A percentile compares a stretch with the other conserved stretches of the same genome.
These are phyloP conservation scores for Iberis pinnata DNA, from an alignment of 345 rosid genomes.

Conservation along the genomic window DNA sequence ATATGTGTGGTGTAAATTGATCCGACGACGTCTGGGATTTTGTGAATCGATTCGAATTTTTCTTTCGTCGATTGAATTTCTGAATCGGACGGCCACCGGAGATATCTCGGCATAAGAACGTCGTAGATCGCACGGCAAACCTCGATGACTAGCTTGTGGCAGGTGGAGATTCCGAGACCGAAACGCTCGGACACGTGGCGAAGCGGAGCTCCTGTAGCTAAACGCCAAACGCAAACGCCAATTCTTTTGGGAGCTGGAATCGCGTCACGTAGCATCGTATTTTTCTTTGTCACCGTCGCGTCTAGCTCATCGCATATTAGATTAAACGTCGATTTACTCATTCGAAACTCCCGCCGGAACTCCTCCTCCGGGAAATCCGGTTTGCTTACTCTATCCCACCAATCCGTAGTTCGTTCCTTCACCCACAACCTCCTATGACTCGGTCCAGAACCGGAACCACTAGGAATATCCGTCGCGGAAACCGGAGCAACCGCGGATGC, in stretches of 20 bases:
- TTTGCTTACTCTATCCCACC: slow-evolving; percentile 70
- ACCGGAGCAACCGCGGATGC: slow-evolving; percentile 5
- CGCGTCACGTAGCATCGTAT: slow-evolving; percentile 81
- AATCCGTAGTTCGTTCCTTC: slow-evolving; percentile 71
- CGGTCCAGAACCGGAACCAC: slow-evolving; percentile 24
- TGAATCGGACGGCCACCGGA: slow-evolving; percentile 60
- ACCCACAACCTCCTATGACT: slow-evolving; percentile 72
- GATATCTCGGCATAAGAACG: slow-evolving; percentile 59
- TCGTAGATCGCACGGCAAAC: slow-evolving; percentile 65
- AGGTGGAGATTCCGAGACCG: slow-evolving; percentile 79
- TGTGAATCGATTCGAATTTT: slow-evolving; percentile 40
- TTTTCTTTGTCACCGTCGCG: slow-evolving; percentile 66
- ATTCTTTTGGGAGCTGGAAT: slow-evolving; percentile 85
- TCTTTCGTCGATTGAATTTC: slow-evolving; percentile 34
- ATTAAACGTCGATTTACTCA: slow-evolving; percentile 71
- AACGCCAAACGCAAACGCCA: slow-evolving; percentile 84
- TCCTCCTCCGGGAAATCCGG: slow-evolving; percentile 65
- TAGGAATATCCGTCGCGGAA: slow-evolving; percentile 16
- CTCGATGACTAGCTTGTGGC: slow-evolving; percentile 78
- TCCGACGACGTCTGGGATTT: slow-evolving; percentile 62
- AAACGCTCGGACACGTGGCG: slow-evolving; percentile 75
- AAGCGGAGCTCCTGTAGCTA: slow-evolving; percentile 78
- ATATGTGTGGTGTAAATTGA: slow-evolving; percentile 79
- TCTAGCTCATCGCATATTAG: slow-evolving; percentile 70
- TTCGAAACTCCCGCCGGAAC: slow-evolving; percentile 60